phyloP scores from a whole-genome alignment of 106 monocot species.

The Alisma plantagoaquatica region DNA sequence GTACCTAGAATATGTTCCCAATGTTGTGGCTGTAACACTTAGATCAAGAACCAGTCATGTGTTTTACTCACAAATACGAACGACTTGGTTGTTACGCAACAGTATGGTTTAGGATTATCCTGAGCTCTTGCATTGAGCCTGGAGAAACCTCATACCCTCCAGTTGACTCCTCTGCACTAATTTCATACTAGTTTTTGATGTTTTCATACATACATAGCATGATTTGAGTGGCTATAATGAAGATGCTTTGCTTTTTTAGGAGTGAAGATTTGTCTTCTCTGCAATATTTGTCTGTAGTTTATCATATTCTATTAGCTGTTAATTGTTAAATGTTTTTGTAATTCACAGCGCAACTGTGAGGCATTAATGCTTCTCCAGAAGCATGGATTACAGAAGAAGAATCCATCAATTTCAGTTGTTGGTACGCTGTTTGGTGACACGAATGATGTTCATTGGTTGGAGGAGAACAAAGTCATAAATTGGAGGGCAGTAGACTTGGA shows the following conservation, averaged over 20 bases:
- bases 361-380: slow-evolving; percentile 92
- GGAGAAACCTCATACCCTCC: too few species aligned
- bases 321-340: not conserved
- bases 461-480: slow-evolving; percentile 45
- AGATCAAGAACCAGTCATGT: too few species aligned
- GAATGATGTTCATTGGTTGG: slow-evolving; percentile 51
- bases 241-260: not conserved
- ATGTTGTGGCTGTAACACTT: too few species aligned
- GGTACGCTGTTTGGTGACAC: slow-evolving; percentile 83
- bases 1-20: too few species aligned
- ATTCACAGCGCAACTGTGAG: slow-evolving; percentile 79
- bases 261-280: not conserved
- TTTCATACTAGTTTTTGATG: too few species aligned
- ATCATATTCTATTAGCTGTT: not conserved
- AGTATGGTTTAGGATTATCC: too few species aligned
- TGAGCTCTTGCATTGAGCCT: too few species aligned
- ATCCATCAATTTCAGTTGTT: slow-evolving; percentile 74
- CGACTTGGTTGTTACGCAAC: too few species aligned
- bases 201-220: too few species aligned
- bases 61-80: too few species aligned
- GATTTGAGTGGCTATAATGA: not conserved
- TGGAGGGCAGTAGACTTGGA: slow-evolving; percentile 37
- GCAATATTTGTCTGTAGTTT: not conserved
- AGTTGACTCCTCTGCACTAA: too few species aligned
- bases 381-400: slow-evolving; percentile 87